These are phyloP conservation scores for Drechmeria coniospora DNA, from an alignment of 2,329 filamentous ascomycete species.

Conservation along the genomic window DNA sequence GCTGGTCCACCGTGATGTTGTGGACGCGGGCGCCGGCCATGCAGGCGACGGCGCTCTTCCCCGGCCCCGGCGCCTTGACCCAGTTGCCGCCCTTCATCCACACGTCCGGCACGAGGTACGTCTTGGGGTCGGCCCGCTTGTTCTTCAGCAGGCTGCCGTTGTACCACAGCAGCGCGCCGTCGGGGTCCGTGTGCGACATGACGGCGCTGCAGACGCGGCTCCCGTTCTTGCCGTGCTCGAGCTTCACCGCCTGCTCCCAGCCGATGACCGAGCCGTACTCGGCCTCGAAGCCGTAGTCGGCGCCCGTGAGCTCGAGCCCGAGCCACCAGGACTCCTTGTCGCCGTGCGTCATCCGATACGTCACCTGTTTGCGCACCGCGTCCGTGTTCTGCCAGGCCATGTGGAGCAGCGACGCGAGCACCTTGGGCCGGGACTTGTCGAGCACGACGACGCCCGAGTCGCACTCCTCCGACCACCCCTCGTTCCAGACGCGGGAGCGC, in stretches of 20 bases:
- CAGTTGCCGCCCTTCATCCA: conserved; percentile 26
- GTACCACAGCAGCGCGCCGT: conserved; percentile 23
- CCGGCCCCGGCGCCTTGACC: conserved; percentile 17
- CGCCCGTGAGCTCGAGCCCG: conserved; percentile 23
- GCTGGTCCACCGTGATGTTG: no score
- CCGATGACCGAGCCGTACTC: conserved; percentile 27
- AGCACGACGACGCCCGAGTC: conserved; percentile 27
- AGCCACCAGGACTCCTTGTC: conserved; percentile 33
- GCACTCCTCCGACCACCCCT: conserved; percentile 25
- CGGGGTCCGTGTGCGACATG: conserved; percentile 26
- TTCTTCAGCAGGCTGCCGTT: conserved; percentile 27
- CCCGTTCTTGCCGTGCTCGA: not conserved
- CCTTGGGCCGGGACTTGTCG: conserved; percentile 20
- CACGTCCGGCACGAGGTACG: conserved; percentile 19
- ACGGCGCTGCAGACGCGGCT: conserved; percentile 22
- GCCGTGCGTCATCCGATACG: conserved; percentile 25
- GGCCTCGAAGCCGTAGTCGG: conserved; percentile 21
- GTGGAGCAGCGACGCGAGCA: conserved; percentile 24
- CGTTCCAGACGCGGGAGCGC: conserved; percentile 21
- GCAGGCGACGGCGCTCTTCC: conserved; percentile 20
- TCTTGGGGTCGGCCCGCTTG: conserved; percentile 14
- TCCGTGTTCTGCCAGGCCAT: conserved; percentile 28
- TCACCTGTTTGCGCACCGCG: conserved; percentile 21
- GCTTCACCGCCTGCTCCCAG: conserved; percentile 9
- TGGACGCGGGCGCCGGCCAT: no score